Evolutionary conservation across 495 filamentous ascomycete species (phyloP).

Genomic region (Penicillium pancosmium): DNA sequence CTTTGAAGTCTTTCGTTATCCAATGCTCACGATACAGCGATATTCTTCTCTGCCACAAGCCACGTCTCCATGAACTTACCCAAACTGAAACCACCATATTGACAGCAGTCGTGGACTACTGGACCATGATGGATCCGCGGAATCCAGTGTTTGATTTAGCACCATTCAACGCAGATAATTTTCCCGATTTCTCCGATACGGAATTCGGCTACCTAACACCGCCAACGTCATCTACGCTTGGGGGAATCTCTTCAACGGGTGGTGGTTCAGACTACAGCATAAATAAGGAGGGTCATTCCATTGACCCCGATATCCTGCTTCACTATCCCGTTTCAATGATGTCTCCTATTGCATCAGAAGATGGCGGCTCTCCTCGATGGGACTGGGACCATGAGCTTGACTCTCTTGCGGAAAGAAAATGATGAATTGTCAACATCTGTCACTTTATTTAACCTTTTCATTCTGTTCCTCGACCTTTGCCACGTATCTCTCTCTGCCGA

Average conservation of each 20-base stretch:
- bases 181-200: conserved; percentile 3
- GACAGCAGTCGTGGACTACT: conserved; percentile 25
- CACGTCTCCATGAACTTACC: conserved; percentile 20
- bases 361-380: conserved; percentile 17
- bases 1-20: conserved; percentile 22
- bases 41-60: conserved; percentile 21
- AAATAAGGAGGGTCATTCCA: not conserved
- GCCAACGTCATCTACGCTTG: conserved; percentile 1
- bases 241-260: not conserved
- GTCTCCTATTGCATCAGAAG: conserved; percentile 19
- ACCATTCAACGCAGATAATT: not conserved
- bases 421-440: not conserved
- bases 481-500: conserved; percentile 2
- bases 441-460: not conserved
- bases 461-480: not conserved
- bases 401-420: not conserved
- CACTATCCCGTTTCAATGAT: conserved; percentile 16
- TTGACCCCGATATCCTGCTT: conserved; percentile 20
- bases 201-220: conserved; percentile 15
- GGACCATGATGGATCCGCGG: conserved; percentile 31
- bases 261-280: not conserved
- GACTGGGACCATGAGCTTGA: conserved; percentile 23
- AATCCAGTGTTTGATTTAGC: conserved; percentile 22
- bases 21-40: conserved; percentile 26
- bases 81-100: conserved; percentile 20